Conservation (phyloP, 495 filamentous ascomycete genomes). For the Cercophora scortea region DNA sequence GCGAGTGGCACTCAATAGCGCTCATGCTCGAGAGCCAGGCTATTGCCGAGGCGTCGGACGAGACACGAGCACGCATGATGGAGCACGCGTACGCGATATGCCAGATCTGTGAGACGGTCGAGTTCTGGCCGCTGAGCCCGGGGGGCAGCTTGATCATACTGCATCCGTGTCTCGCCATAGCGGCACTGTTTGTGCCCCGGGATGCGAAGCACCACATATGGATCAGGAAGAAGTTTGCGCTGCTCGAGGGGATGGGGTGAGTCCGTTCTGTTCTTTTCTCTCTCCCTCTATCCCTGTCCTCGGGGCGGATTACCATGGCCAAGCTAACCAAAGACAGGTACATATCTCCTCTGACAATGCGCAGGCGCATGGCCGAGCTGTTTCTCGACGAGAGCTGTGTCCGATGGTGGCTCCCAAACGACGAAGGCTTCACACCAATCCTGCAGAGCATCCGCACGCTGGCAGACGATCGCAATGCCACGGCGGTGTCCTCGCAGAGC, state of each 20-base stretch:
- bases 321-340: slow-evolving; percentile 48
- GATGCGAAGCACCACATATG: slow-evolving; percentile 71
- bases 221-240: slow-evolving; percentile 70
- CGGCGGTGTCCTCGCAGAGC: slow-evolving; percentile 51
- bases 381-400: slow-evolving; percentile 61
- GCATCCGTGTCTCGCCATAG: slow-evolving; percentile 70
- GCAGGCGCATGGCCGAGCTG: slow-evolving; percentile 60
- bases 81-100: slow-evolving; percentile 60
- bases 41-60: slow-evolving; percentile 41
- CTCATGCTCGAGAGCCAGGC: slow-evolving; percentile 76
- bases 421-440: slow-evolving; percentile 63
- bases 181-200: slow-evolving; percentile 67
- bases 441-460: slow-evolving; percentile 70
- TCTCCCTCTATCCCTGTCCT: no score
- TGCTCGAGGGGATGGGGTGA: slow-evolving; percentile 77
- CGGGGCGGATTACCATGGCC: no score
- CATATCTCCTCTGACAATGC: slow-evolving; percentile 68
- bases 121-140: slow-evolving; percentile 62
- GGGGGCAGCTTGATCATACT: slow-evolving; percentile 61
- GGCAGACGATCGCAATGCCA: slow-evolving; percentile 61
- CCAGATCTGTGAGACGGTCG: slow-evolving; percentile 69
- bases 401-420: slow-evolving; percentile 82
- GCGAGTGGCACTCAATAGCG: slow-evolving; percentile 71
- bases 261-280: slow-evolving; percentile 24
- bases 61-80: slow-evolving; percentile 45